Evolutionary conservation across 768 basidiomycete genomes (phyloP), one percentile per base, ranked within the genome.

Genomic region (Cyathus striatus): DNA sequence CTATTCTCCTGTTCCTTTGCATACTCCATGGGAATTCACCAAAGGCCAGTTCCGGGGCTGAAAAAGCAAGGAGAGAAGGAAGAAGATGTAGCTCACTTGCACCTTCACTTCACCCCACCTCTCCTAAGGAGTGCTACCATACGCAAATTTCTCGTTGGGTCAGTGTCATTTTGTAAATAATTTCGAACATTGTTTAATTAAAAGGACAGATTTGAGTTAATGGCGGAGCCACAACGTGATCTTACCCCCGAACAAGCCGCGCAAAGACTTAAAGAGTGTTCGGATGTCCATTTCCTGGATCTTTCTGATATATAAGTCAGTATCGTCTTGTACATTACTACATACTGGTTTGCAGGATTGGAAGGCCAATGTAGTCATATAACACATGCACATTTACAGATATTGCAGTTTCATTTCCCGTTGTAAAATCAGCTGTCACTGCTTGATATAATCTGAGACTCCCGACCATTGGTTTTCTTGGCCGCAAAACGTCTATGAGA

Each of bases 1-100:
- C 64, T 91, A 23, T 91, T 91, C 58, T 75, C 74, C 5, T 91
- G 88, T 58, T 86, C 90, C 0, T 96, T 95, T 62, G 85, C 90
- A 1, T 96, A 95, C 60, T 92, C 89, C 5, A 93, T 95, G 90
- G 93, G 93, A 25, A 76, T 95, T 37, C 93, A 95, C 56, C 93
- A 96, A 59, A 76, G 83, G 2, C 86, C 90, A 4, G 55, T 78
- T 9, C 42, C 42, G 25, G 9, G 21, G 16, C 12, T 9, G 16
- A 2, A 78, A 83, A 6, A 60, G 64, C 5, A 45, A 48, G 17
- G 51, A 52, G 4, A 12, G 14, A 59, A 66, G 7, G 63, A 66
- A 9, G 70, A 77, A 27, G 66, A 81, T 34, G 56, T 83, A 18
- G 84, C 88, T 2, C 93, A 95, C 58, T 62, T 94, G 24, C 93